These are phyloP conservation scores for Emmonsiellopsis sp. DNA, from an alignment of 2,329 filamentous ascomycete genomes.

Conservation along the genomic window DNA sequence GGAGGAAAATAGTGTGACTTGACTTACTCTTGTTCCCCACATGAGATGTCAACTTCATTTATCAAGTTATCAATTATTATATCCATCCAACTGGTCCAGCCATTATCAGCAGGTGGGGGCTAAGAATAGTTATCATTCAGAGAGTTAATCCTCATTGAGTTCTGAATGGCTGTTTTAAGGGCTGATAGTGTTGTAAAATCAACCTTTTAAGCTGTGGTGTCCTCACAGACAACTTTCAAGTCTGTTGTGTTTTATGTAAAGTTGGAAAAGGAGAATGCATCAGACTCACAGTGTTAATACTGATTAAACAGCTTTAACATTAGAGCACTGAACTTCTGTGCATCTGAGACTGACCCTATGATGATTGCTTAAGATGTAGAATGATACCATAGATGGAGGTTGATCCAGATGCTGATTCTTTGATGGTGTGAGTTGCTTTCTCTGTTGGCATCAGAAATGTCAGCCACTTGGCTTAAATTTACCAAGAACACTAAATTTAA, in stretches of 20 bases:
- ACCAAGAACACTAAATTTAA: no score
- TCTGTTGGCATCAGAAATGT: no score
- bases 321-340: slow-evolving; percentile 3
- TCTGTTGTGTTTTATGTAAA: slow-evolving; percentile 5
- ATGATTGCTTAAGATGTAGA: no score
- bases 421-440: no score
- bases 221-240: slow-evolving; percentile 7
- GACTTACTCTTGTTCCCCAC: neutral
- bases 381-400: slow-evolving; percentile 3
- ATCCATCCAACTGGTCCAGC: slow-evolving; percentile 6
- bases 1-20: neutral
- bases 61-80: neutral
- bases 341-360: slow-evolving; percentile 1
- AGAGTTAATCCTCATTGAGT: slow-evolving; percentile 1
- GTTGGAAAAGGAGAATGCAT: slow-evolving; percentile 1
- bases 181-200: neutral
- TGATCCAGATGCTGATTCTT: no score
- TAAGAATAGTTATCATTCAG: neutral
- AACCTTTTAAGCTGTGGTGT: slow-evolving; percentile 4
- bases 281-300: neutral
- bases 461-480: no score
- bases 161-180: slow-evolving; percentile 2
- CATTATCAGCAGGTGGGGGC: neutral
- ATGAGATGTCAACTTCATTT: neutral
- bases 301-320: neutral